phyloP scores from a whole-genome alignment of 2,329 filamentous ascomycete genomes.

The Trichophyton benhamiae region DNA sequence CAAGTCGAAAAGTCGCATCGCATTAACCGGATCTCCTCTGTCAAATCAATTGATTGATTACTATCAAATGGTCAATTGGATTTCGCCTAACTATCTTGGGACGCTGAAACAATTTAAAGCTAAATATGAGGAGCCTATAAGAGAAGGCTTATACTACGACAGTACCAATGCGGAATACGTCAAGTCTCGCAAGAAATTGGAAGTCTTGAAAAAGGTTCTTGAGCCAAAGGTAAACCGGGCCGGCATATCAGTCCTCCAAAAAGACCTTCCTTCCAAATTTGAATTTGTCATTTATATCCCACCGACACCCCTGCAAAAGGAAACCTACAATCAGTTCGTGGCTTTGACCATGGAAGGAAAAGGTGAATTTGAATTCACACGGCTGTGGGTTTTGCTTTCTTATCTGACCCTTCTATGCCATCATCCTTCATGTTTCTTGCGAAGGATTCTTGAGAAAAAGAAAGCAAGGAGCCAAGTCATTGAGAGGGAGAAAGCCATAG shows the following conservation, averaged over 20 bases:
- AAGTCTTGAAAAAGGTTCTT: slow-evolving; percentile 58
- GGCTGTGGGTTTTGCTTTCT: slow-evolving; percentile 44
- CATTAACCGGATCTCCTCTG: slow-evolving; percentile 74
- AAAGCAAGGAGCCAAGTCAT: slow-evolving; percentile 4
- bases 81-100: slow-evolving; percentile 67
- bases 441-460: slow-evolving; percentile 34
- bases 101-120: slow-evolving; percentile 52
- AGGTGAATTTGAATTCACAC: slow-evolving; percentile 27
- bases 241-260: slow-evolving; percentile 54
- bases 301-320: slow-evolving; percentile 52
- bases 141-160: slow-evolving; percentile 55
- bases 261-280: slow-evolving; percentile 58
- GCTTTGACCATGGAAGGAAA: slow-evolving; percentile 20
- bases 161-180: slow-evolving; percentile 46
- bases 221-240: slow-evolving; percentile 66
- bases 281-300: slow-evolving; percentile 72
- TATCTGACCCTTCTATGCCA: slow-evolving; percentile 45
- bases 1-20: slow-evolving; percentile 58
- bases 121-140: slow-evolving; percentile 62
- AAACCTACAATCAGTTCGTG: slow-evolving; percentile 49
- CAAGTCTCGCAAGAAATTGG: slow-evolving; percentile 52
- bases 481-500: neutral
- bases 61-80: slow-evolving; percentile 77
- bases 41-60: slow-evolving; percentile 78
- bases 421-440: slow-evolving; percentile 43